Conservation (phyloP, 2,329 filamentous ascomycete species). For the Alternaria sp. region DNA sequence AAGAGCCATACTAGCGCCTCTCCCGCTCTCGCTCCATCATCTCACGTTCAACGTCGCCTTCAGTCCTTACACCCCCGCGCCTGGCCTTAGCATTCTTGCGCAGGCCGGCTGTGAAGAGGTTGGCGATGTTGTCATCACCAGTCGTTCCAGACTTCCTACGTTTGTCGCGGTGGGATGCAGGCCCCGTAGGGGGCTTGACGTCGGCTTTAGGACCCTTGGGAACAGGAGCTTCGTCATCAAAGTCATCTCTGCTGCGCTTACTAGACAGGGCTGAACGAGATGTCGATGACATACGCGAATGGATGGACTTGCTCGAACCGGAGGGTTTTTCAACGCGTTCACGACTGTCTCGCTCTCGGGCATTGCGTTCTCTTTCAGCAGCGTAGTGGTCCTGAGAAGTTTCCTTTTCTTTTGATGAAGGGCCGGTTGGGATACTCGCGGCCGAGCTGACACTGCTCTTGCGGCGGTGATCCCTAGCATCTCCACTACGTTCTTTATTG, state of each 20-base stretch:
- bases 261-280: conserved; percentile 29
- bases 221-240: conserved; percentile 22
- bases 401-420: conserved; percentile 17
- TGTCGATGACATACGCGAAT: conserved; percentile 30
- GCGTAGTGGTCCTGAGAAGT: conserved; percentile 66
- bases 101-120: conserved; percentile 39
- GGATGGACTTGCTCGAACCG: conserved; percentile 26
- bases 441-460: conserved; percentile 28
- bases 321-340: conserved; percentile 37
- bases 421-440: conserved; percentile 27
- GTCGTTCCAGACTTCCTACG: conserved; percentile 35
- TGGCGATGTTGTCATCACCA: conserved; percentile 40
- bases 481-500: conserved; percentile 32
- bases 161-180: conserved; percentile 43
- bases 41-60: conserved; percentile 44
- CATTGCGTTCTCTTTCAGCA: conserved; percentile 68
- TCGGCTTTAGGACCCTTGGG: conserved; percentile 26
- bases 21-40: conserved; percentile 45
- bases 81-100: conserved; percentile 42
- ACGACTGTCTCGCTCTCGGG: conserved; percentile 39
- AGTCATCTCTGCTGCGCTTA: conserved; percentile 42
- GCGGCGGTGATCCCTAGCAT: conserved; percentile 26
- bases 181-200: conserved; percentile 38
- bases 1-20: conserved; percentile 17
- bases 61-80: conserved; percentile 44